These are phyloP conservation scores for Trichomonas tenax DNA, from an alignment of 208 protist genomes.

Conservation along the genomic window DNA sequence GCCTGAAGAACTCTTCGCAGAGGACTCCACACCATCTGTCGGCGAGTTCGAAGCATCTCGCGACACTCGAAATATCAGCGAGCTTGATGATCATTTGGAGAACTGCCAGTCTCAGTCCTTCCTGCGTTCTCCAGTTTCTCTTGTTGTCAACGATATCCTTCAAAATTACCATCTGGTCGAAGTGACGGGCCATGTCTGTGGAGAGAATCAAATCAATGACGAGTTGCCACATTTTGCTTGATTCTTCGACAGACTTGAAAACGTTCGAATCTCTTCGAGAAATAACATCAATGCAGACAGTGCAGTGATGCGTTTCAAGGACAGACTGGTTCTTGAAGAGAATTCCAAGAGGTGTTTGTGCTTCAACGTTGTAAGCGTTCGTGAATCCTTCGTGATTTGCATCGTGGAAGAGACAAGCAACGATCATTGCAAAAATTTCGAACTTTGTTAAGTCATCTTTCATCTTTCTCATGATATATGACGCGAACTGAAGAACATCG, in stretches of 20 bases:
- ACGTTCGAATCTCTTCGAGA: conserved; percentile 25
- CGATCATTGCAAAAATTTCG: conserved; percentile 62
- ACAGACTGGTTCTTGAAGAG: conserved; percentile 49
- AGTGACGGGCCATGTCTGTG: conserved; percentile 46
- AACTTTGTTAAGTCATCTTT: conserved; percentile 42
- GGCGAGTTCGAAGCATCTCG: not conserved
- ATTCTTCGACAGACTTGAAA: conserved; percentile 24
- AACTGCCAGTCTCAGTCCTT: not conserved
- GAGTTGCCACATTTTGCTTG: conserved; percentile 29
- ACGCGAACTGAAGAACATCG: conserved; percentile 49
- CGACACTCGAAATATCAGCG: not conserved
- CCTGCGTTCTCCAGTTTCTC: not conserved
- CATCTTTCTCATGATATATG: conserved; percentile 29
- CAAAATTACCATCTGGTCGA: conserved; percentile 23
- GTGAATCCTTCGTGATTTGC: conserved; percentile 82
- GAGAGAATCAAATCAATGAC: conserved; percentile 41
- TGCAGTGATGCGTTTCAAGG: conserved; percentile 49
- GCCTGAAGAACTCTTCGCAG: not conserved
- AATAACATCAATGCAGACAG: conserved; percentile 30
- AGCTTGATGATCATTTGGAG: not conserved
- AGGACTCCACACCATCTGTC: not conserved
- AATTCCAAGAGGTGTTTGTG: conserved; percentile 62
- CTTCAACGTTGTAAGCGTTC: conserved; percentile 77
- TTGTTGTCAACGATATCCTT: not conserved
- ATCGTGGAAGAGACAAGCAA: conserved; percentile 75